Percentiles rank a stretch among this genome's conserved stretches.
Conservation (phyloP, 2,329 filamentous ascomycete genomes). For the Aspergillus eucalypticola region DNA sequence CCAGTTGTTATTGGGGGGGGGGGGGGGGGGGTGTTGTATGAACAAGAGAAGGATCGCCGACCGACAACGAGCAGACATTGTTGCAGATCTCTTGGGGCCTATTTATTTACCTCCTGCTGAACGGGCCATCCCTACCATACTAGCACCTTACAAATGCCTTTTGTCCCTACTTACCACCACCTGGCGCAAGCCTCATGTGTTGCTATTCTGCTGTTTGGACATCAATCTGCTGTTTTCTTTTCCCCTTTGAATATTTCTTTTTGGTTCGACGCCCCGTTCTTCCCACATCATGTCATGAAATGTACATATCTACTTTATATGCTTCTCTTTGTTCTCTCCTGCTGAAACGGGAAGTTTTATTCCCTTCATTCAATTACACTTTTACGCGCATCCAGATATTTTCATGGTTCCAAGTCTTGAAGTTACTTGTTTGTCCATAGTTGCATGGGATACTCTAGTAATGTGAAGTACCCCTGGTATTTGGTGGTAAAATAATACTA, state of each 20-base stretch:
- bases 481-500: neutral
- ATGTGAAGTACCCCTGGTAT: neutral
- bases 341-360: neutral
- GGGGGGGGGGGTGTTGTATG: neutral
- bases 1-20: neutral
- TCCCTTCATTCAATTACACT: too few species aligned
- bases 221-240: neutral
- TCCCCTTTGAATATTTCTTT: neutral
- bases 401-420: neutral
- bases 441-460: neutral
- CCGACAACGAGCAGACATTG: neutral
- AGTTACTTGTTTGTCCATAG: neutral
- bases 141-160: neutral
- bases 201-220: too few species aligned
- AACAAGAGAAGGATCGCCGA: neutral
- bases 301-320: slow-evolving; percentile 32
- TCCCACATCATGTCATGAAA: slow-evolving; percentile 27
- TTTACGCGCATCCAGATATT: neutral
- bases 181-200: too few species aligned
- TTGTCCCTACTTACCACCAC: neutral
- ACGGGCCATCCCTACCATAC: neutral
- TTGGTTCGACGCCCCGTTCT: slow-evolving; percentile 7
- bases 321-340: neutral
- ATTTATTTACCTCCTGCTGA: too few species aligned
- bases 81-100: neutral